phyloP scores from a whole-genome alignment of 305 asterid species.

The Rubia peregrina region DNA sequence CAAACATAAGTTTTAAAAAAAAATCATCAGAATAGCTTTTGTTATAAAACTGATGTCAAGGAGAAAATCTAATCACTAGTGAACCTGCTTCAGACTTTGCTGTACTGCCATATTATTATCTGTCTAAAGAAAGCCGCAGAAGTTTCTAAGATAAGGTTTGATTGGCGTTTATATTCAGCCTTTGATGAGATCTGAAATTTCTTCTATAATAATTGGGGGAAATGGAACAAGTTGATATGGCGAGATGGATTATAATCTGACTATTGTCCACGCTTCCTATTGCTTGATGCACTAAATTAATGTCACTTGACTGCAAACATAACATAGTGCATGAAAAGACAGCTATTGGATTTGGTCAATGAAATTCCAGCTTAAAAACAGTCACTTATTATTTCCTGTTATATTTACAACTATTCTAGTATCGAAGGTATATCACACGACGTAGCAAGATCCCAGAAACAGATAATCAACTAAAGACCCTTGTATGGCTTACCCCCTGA shows the following conservation, averaged over 20 bases:
- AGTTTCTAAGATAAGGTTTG: not conserved
- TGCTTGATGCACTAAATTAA: not conserved
- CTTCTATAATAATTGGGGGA: not conserved
- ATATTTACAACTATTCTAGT: not conserved
- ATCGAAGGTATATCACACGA: not conserved
- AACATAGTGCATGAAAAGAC: not conserved
- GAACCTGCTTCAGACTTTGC: not conserved
- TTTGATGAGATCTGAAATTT: not conserved
- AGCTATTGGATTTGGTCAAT: not conserved
- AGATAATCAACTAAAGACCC: not conserved
- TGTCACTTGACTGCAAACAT: not conserved
- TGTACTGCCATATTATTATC: not conserved
- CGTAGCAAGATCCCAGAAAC: not conserved
- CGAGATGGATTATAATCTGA: not conserved
- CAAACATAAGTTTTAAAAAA: not conserved
- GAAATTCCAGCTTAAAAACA: not conserved
- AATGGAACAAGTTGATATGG: not conserved
- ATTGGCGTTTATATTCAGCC: not conserved
- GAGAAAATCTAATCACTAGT: not conserved
- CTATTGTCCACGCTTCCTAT: not conserved
- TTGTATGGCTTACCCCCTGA: slow-evolving; percentile 16
- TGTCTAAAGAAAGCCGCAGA: not conserved
- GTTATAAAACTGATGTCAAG: not conserved
- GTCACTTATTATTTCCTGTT: not conserved
- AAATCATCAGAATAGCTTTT: not conserved